A percentile compares a stretch with the other conserved stretches of the same genome.
These are phyloP conservation scores for Posidonia oceanica DNA, from an alignment of 116 monocot species.

Conservation along the genomic window DNA sequence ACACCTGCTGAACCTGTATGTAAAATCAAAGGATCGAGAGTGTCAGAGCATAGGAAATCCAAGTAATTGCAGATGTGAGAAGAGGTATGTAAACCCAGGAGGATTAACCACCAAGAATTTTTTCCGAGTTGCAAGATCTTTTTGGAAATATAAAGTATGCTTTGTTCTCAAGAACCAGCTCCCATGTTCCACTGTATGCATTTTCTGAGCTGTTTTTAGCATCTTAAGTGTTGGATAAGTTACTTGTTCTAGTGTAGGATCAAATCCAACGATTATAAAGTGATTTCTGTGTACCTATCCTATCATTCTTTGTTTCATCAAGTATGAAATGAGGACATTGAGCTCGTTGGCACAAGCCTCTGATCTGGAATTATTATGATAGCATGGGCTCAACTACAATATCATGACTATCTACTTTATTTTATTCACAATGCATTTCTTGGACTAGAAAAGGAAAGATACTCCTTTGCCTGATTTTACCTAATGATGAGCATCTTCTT, in stretches of 20 bases:
- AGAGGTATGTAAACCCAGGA: not conserved
- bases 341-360: too few relatives aligned
- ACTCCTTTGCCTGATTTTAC: too few relatives aligned
- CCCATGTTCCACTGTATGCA: not conserved
- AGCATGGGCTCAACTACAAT: too few relatives aligned
- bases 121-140: not conserved
- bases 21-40: constrained; percentile 64
- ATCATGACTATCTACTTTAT: too few relatives aligned
- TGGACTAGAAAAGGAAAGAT: too few relatives aligned
- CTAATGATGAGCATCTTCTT: too few relatives aligned
- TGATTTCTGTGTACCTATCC: not conserved
- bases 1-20: constrained; percentile 60
- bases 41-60: constrained; percentile 19
- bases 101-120: not conserved
- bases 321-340: too few relatives aligned
- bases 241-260: not conserved
- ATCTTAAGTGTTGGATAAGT: not conserved
- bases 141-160: not conserved
- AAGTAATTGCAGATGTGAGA: constrained; percentile 7
- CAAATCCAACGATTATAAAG: not conserved
- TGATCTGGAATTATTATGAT: too few relatives aligned
- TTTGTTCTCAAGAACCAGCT: not conserved
- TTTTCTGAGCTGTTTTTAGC: not conserved
- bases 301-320: not conserved
- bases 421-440: too few relatives aligned